phyloP scores from a whole-genome alignment of 2,329 filamentous ascomycete species.

The Albophoma yamanashiensis region DNA sequence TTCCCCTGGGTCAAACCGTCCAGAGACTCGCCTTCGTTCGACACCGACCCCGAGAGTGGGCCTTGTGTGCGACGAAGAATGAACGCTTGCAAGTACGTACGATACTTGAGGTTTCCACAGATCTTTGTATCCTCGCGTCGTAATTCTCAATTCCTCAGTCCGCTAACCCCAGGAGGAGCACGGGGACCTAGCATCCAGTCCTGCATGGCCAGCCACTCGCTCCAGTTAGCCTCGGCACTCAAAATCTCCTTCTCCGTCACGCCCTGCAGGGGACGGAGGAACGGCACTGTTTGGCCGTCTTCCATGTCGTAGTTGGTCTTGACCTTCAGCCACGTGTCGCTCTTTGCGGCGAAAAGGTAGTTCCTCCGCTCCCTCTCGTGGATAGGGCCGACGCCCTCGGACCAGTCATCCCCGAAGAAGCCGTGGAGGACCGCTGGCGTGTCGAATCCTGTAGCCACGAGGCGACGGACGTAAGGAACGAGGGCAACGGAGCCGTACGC shows the following conservation, averaged over 20 bases:
- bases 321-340: constrained; percentile 77
- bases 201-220: constrained; percentile 91
- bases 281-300: constrained; percentile 75
- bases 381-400: constrained; percentile 64
- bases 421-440: constrained; percentile 77
- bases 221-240: constrained; percentile 76
- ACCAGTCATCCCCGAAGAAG: constrained; percentile 95
- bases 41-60: background rate
- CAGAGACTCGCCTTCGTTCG: background rate
- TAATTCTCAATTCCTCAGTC: constrained; percentile 1
- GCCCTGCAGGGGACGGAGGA: constrained; percentile 71
- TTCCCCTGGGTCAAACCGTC: background rate
- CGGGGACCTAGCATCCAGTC: constrained; percentile 96
- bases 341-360: constrained; percentile 92
- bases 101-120: background rate
- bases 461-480: constrained; percentile 79
- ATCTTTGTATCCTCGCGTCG: background rate
- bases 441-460: constrained; percentile 89
- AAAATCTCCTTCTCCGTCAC: constrained; percentile 72
- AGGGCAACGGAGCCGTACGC: constrained; percentile 45
- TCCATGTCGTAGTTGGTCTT: constrained; percentile 87
- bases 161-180: constrained; percentile 37
- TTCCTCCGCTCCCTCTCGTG: constrained; percentile 88
- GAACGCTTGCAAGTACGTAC: background rate
- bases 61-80: background rate